A percentile compares a stretch with the other conserved stretches of the same genome.
Conservation (phyloP, 1,139 yeast genomes). For the Yamadazyma oceani region DNA sequence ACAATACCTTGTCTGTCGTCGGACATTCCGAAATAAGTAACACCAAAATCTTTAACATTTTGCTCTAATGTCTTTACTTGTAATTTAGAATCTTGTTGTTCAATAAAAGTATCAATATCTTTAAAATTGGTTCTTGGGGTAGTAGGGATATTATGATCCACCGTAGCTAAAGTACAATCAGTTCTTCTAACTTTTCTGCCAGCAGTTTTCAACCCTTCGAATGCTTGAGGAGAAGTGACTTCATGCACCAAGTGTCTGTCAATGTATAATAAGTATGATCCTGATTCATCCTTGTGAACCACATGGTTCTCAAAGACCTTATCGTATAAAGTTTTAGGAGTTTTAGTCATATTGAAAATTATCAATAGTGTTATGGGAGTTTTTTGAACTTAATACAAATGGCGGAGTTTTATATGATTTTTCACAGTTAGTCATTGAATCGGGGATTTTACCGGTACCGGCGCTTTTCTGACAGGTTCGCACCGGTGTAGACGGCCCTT, state of each 20-base stretch:
- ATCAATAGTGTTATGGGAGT: no score
- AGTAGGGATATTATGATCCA: conserved; percentile 97
- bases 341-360: conserved; percentile 12
- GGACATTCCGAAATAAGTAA: conserved; percentile 91
- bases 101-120: conserved; percentile 76
- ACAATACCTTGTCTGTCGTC: conserved; percentile 97
- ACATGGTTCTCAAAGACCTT: conserved; percentile 94
- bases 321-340: conserved; percentile 83
- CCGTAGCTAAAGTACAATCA: conserved; percentile 96
- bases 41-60: conserved; percentile 85
- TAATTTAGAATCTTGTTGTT: conserved; percentile 86
- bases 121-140: conserved; percentile 75
- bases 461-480: no score
- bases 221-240: conserved; percentile 98
- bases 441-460: no score
- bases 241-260: conserved; percentile 98
- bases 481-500: no score
- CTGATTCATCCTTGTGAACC: conserved; percentile 85
- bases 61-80: conserved; percentile 92
- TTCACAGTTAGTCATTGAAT: no score
- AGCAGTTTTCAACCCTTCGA: conserved; percentile 88
- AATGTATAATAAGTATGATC: conserved; percentile 81
- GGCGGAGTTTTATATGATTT: no score
- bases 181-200: conserved; percentile 85
- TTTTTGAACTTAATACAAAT: conserved; percentile 5